Evolutionary conservation across 2,329 filamentous ascomycete genomes (phyloP).

Genomic region (Calonectria montana): DNA sequence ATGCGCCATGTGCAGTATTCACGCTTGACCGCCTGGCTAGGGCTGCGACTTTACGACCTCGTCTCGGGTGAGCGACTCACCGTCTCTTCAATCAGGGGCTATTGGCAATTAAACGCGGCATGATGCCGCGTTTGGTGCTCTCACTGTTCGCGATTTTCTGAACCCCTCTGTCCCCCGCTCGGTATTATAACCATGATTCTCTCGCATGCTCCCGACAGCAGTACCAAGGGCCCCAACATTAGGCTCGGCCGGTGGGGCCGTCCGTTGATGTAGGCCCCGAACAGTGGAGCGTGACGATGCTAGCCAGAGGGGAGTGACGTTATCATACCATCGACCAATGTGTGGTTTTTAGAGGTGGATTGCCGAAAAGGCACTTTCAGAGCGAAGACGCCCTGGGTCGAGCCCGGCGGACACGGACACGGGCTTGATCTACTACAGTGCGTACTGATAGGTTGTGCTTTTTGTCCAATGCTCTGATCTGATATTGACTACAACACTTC

Average conservation of each 20-base stretch:
- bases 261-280: constrained; percentile 35
- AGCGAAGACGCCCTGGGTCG: not conserved
- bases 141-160: constrained; percentile 9
- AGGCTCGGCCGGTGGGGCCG: constrained; percentile 35
- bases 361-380: not conserved
- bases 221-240: constrained; percentile 19
- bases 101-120: constrained; percentile 13
- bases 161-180: constrained; percentile 15
- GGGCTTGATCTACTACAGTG: not conserved
- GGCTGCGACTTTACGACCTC: constrained; percentile 14
- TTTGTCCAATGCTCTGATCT: not conserved
- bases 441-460: not conserved
- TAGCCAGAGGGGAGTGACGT: constrained; percentile 36
- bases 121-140: constrained; percentile 5
- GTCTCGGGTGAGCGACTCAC: constrained; percentile 21
- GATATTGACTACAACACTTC: not conserved
- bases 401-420: not conserved
- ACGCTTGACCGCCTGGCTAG: constrained; percentile 22
- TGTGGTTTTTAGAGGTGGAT: constrained; percentile 14
- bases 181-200: constrained; percentile 9
- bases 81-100: constrained; percentile 21
- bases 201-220: constrained; percentile 13
- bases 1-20: constrained; percentile 11
- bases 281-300: constrained; percentile 16
- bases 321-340: constrained; percentile 30